A percentile compares a stretch with the other conserved stretches of the same genome.
These are phyloP conservation scores for Peronospora farinosa DNA, from an alignment of 352 stramenopile genomes.

Conservation along the genomic window DNA sequence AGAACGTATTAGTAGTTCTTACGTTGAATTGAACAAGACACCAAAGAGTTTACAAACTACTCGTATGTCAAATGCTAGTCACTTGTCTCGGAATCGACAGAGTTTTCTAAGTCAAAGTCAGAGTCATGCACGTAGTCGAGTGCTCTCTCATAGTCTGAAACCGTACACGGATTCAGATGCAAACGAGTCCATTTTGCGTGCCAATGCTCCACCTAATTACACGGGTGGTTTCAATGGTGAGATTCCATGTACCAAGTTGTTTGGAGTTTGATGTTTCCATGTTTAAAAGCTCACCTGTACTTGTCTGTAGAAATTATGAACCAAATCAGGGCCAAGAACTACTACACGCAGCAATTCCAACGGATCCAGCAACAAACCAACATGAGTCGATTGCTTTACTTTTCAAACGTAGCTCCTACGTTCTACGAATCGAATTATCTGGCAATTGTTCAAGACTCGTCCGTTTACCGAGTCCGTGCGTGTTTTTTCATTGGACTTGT, in stretches of 20 bases:
- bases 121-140: constrained; percentile 20
- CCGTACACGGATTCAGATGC: constrained; percentile 53
- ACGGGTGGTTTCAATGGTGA: constrained; percentile 47
- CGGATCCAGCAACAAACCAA: constrained; percentile 71
- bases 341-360: constrained; percentile 75
- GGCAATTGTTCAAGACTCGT: constrained; percentile 41
- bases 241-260: background rate
- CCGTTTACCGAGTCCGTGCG: constrained; percentile 45
- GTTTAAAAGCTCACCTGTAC: background rate
- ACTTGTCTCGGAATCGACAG: constrained; percentile 23
- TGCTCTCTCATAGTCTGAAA: constrained; percentile 23
- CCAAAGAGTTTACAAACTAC: constrained; percentile 11
- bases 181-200: constrained; percentile 58
- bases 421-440: constrained; percentile 69
- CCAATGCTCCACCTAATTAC: constrained; percentile 65
- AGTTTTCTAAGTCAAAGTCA: constrained; percentile 24
- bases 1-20: constrained; percentile 47
- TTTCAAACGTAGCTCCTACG: constrained; percentile 47
- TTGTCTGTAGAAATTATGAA: constrained; percentile 61
- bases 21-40: constrained; percentile 39
- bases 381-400: constrained; percentile 57
- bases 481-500: constrained; percentile 56
- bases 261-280: background rate
- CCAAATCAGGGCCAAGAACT: constrained; percentile 70
- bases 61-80: constrained; percentile 9